Evolutionary conservation across 441 rosid genomes (phyloP).

Genomic region (Corymbia calophylla): DNA sequence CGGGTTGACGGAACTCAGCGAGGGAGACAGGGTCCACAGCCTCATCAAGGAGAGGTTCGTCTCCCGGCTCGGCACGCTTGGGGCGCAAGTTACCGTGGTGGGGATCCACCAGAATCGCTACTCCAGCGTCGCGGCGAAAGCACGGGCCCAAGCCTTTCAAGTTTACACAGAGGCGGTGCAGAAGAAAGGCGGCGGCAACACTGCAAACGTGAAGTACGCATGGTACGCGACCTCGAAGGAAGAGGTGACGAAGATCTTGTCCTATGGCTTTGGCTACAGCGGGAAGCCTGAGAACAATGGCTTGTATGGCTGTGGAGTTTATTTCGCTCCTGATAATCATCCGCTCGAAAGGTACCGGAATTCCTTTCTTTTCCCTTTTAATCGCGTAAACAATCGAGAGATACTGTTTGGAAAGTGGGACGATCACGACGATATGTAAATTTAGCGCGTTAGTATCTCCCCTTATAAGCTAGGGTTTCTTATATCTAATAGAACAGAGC

Average conservation of each 20-base stretch:
- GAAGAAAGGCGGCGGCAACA: slow-evolving; percentile 32
- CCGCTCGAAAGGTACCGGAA: slow-evolving; percentile 48
- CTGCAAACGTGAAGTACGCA: slow-evolving; percentile 51
- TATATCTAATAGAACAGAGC: not conserved
- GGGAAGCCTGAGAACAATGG: slow-evolving; percentile 26
- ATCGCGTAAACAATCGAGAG: not conserved
- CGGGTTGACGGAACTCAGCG: slow-evolving; percentile 28
- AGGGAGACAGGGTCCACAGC: slow-evolving; percentile 44
- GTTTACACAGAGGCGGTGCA: slow-evolving; percentile 44
- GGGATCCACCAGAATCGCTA: slow-evolving; percentile 36
- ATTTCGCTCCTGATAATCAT: slow-evolving; percentile 55
- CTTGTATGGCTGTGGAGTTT: slow-evolving; percentile 56
- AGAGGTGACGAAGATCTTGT: slow-evolving; percentile 33
- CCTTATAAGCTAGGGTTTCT: not conserved
- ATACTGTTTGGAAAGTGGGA: not conserved
- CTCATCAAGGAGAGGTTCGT: slow-evolving; percentile 39
- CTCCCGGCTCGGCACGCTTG: slow-evolving; percentile 37
- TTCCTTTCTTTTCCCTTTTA: not conserved
- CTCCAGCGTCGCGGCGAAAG: slow-evolving; percentile 24
- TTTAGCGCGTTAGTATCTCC: not conserved
- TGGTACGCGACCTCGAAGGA: slow-evolving; percentile 51
- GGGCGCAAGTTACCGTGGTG: slow-evolving; percentile 26
- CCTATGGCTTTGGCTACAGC: slow-evolving; percentile 46
- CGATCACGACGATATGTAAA: not conserved
- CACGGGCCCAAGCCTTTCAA: slow-evolving; percentile 49